Conservation (phyloP, 345 rosid genomes). For the Aurinia saxatilis region DNA sequence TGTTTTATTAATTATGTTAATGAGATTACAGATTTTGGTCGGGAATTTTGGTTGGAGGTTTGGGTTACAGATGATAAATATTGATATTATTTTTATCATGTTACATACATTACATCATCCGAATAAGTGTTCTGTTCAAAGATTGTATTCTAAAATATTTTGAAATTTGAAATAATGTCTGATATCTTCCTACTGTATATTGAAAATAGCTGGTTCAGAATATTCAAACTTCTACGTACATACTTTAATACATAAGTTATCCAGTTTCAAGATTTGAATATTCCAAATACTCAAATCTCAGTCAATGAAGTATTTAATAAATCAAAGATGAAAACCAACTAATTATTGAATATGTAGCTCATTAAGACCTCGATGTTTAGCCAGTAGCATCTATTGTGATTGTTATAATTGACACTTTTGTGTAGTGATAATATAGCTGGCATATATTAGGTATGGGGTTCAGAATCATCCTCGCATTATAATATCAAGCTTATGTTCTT, state of each 20-base stretch:
- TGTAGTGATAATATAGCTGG: conserved; percentile 19
- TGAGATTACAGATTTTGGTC: too few relatives aligned
- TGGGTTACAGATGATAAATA: not conserved
- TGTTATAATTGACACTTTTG: not conserved
- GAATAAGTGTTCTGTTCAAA: not conserved
- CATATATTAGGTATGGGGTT: conserved; percentile 21
- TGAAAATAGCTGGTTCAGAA: not conserved
- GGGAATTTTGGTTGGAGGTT: not conserved
- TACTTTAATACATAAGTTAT: not conserved
- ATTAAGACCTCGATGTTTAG: not conserved
- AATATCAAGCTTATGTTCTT: conserved; percentile 11
- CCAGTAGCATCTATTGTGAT: not conserved
- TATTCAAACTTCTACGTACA: not conserved
- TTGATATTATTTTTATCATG: not conserved
- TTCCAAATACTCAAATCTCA: not conserved
- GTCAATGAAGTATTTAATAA: not conserved
- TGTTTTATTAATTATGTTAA: too few relatives aligned
- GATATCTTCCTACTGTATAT: too few relatives aligned
- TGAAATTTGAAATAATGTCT: too few relatives aligned
- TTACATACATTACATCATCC: not conserved
- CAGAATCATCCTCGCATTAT: conserved; percentile 14
- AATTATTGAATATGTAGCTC: not conserved
- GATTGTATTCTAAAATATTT: not conserved
- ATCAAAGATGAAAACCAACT: not conserved
- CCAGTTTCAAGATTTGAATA: not conserved